These are phyloP conservation scores for Vanilla planifolia DNA, from an alignment of 106 monocot genomes.

Conservation along the genomic window DNA sequence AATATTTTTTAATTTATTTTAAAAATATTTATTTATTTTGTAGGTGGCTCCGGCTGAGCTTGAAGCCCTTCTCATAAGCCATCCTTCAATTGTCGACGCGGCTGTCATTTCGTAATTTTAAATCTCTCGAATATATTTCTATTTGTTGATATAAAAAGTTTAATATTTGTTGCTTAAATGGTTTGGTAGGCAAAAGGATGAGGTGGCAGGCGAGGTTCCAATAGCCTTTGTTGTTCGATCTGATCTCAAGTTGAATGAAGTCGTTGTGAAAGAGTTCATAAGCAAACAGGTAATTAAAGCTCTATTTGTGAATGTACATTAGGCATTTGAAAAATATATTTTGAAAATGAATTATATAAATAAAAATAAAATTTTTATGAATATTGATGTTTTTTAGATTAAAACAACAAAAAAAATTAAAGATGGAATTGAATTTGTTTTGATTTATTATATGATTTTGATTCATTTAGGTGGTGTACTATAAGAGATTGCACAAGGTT, in stretches of 20 bases:
- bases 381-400: neutral
- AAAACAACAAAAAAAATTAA: neutral
- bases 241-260: slow-evolving; percentile 53
- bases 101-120: slow-evolving; percentile 77
- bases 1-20: too few relatives aligned
- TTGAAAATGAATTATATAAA: too few relatives aligned
- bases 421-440: neutral
- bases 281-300: slow-evolving; percentile 66
- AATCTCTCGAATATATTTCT: neutral
- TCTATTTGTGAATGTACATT: too few relatives aligned
- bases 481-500: slow-evolving; percentile 58
- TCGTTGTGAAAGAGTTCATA: slow-evolving; percentile 65
- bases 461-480: slow-evolving; percentile 53
- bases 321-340: too few relatives aligned
- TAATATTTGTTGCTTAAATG: neutral
- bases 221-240: slow-evolving; percentile 75
- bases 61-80: slow-evolving; percentile 56
- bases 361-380: neutral
- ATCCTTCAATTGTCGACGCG: slow-evolving; percentile 70
- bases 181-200: slow-evolving; percentile 56
- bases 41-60: slow-evolving; percentile 96
- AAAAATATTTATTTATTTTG: too few relatives aligned
- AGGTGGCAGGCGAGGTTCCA: slow-evolving; percentile 78
- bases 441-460: neutral
- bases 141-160: neutral